Percentiles rank a stretch among this genome's conserved stretches.
Evolutionary conservation across 495 filamentous ascomycete species (phyloP).

Genomic region (Xylaria acuta): DNA sequence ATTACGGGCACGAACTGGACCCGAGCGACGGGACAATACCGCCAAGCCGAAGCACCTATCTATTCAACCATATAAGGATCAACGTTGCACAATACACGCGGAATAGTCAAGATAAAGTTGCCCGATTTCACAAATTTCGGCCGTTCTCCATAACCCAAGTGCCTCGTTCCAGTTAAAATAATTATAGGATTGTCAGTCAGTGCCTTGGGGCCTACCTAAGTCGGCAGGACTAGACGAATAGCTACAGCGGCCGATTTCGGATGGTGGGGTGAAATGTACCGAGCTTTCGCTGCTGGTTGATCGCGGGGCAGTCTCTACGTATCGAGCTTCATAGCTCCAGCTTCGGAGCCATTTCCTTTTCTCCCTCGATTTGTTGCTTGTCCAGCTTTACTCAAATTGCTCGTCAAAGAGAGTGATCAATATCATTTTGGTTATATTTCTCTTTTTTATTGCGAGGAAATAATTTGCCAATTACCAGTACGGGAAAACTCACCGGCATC

Average conservation of each 20-base stretch:
- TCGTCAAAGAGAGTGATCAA: not conserved
- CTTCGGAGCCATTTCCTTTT: slow-evolving; percentile 19
- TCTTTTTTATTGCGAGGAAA: not conserved
- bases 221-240: not conserved
- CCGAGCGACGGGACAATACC: too few relatives aligned
- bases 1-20: too few relatives aligned
- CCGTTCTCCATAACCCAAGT: not conserved
- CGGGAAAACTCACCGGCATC: not conserved
- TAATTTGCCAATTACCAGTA: not conserved
- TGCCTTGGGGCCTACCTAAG: not conserved
- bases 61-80: too few relatives aligned
- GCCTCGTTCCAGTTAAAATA: not conserved
- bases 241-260: slow-evolving; percentile 38
- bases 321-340: slow-evolving; percentile 23
- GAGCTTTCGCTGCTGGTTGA: slow-evolving; percentile 27
- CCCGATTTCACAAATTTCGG: not conserved
- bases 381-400: not conserved
- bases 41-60: too few relatives aligned
- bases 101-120: not conserved
- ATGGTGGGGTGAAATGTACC: slow-evolving; percentile 38
- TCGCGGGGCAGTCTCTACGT: slow-evolving; percentile 27
- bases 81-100: not conserved
- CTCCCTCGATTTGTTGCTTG: not conserved
- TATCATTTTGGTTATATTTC: not conserved
- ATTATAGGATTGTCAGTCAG: not conserved